These are phyloP conservation scores for Metschnikowia cerradonensis DNA, from an alignment of 805 yeast species.

Conservation along the genomic window DNA sequence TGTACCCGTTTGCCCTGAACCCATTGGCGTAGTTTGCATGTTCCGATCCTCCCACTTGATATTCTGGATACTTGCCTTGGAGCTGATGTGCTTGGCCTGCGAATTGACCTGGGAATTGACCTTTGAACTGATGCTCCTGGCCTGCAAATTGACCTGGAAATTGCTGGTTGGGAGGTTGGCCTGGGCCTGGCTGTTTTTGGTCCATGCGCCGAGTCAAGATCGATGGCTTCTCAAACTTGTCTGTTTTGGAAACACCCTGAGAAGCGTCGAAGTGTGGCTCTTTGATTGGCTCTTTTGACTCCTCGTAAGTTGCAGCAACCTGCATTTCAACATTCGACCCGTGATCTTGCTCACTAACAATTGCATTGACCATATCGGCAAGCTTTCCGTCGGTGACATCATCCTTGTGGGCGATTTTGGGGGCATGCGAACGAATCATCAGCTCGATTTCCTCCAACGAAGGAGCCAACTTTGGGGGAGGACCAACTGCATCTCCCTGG, in stretches of 20 bases:
- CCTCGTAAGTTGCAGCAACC: neutral
- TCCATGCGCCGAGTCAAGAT: neutral
- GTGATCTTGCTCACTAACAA: conserved; percentile 12
- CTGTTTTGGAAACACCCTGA: neutral
- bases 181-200: neutral
- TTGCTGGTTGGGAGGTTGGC: neutral
- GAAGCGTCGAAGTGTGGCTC: neutral
- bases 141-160: no score
- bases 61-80: neutral
- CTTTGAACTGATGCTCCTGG: no score
- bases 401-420: conserved; percentile 12
- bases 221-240: neutral
- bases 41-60: neutral
- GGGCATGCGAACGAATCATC: conserved; percentile 32
- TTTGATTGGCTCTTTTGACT: neutral
- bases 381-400: conserved; percentile 9
- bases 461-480: conserved; percentile 15
- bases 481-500: neutral
- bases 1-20: neutral
- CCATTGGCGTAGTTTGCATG: neutral
- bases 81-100: no score
- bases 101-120: no score
- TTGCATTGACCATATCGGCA: conserved; percentile 16
- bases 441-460: conserved; percentile 37
- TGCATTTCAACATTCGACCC: neutral